Percentiles rank a stretch among this genome's conserved stretches.
Conservation (phyloP, 495 filamentous ascomycete species). For the Pyrenula massariospora region DNA sequence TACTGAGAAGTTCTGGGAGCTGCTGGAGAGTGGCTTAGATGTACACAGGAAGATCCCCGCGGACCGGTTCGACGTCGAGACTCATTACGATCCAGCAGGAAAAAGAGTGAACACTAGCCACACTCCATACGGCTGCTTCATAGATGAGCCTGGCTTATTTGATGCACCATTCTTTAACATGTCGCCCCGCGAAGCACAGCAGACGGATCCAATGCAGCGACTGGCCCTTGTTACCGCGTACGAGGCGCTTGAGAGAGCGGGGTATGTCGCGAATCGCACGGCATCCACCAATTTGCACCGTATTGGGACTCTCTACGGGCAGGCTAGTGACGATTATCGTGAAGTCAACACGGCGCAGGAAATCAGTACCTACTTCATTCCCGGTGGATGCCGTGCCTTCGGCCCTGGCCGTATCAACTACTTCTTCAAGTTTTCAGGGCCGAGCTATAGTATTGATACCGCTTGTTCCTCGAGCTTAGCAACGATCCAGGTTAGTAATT, state of each 20-base stretch:
- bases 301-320: slow-evolving; percentile 24
- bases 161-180: slow-evolving; percentile 26
- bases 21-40: slow-evolving; percentile 26
- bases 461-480: slow-evolving; percentile 64
- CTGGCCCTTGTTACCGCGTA: slow-evolving; percentile 22
- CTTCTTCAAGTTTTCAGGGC: slow-evolving; percentile 62
- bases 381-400: slow-evolving; percentile 18
- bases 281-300: slow-evolving; percentile 9
- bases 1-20: slow-evolving; percentile 26
- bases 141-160: slow-evolving; percentile 23
- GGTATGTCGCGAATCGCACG: slow-evolving; percentile 14
- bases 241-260: slow-evolving; percentile 24
- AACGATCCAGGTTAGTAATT: slow-evolving; percentile 39
- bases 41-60: slow-evolving; percentile 21
- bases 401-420: slow-evolving; percentile 39
- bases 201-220: slow-evolving; percentile 21
- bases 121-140: slow-evolving; percentile 27
- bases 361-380: slow-evolving; percentile 15
- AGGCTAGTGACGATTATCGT: slow-evolving; percentile 19
- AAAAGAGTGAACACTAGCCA: slow-evolving; percentile 19
- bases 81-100: slow-evolving; percentile 29
- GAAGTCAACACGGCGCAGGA: slow-evolving; percentile 16
- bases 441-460: slow-evolving; percentile 63
- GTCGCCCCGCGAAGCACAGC: slow-evolving; percentile 19
- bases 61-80: slow-evolving; percentile 30